Evolutionary conservation across 768 basidiomycete genomes (phyloP).

Genomic region (Rhodosporidiobolus odoratus): DNA sequence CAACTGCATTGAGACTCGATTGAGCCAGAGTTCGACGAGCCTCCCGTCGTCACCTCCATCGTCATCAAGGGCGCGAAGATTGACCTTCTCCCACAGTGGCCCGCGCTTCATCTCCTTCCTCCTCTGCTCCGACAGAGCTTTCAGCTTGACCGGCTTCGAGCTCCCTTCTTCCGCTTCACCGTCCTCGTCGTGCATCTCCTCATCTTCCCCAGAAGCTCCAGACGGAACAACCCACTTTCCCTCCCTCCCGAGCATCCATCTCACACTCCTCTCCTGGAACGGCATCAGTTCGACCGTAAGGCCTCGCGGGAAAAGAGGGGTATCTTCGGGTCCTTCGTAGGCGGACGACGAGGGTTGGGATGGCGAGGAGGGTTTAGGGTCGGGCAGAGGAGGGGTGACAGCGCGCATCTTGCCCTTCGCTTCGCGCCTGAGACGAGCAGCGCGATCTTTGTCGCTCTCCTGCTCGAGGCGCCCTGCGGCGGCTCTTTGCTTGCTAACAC

Average conservation of each 20-base stretch:
- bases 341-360: not conserved
- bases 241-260: slow-evolving; percentile 45
- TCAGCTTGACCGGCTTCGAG: no score
- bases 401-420: slow-evolving; percentile 30
- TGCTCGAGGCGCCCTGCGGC: not conserved
- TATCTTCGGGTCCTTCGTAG: slow-evolving; percentile 15
- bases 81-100: slow-evolving; percentile 25
- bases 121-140: not conserved
- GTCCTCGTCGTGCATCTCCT: not conserved
- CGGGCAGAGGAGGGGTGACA: not conserved
- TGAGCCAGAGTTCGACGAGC: slow-evolving; percentile 25
- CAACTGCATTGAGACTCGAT: slow-evolving; percentile 9
- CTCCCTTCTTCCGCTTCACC: no score
- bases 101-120: slow-evolving; percentile 2
- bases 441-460: slow-evolving; percentile 10
- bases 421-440: not conserved
- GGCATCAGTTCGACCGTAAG: slow-evolving; percentile 46
- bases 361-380: not conserved
- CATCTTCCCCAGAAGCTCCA: not conserved
- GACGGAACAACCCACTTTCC: slow-evolving; percentile 27
- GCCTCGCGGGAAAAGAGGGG: slow-evolving; percentile 42
- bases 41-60: slow-evolving; percentile 16
- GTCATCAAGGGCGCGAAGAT: not conserved
- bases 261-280: slow-evolving; percentile 47
- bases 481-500: not conserved